Conservation (phyloP, 2,329 filamentous ascomycete genomes). For the Microdochium trichocladiopsis region DNA sequence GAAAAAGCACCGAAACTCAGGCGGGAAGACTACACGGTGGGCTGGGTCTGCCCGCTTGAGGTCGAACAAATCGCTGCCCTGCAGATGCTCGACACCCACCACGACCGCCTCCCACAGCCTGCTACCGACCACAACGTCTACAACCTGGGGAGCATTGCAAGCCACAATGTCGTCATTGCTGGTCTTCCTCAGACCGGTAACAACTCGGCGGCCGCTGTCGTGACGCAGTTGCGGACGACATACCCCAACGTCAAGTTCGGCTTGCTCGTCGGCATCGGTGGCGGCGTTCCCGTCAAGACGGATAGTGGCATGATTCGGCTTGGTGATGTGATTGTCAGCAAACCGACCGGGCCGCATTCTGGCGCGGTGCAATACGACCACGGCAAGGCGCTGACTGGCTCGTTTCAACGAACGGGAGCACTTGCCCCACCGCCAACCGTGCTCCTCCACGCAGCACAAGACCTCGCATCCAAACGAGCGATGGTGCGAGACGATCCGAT, state of each 20-base stretch:
- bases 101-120: too few species aligned
- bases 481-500: too few species aligned
- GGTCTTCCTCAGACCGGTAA: slow-evolving; percentile 2
- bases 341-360: neutral
- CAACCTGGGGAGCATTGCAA: slow-evolving; percentile 2
- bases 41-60: slow-evolving; percentile 35
- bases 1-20: too few species aligned
- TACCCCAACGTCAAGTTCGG: slow-evolving; percentile 2
- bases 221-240: neutral
- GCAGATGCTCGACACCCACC: slow-evolving; percentile 28
- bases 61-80: slow-evolving; percentile 28
- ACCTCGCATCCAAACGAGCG: too few species aligned
- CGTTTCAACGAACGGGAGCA: slow-evolving; percentile 1
- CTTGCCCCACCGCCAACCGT: slow-evolving; percentile 3
- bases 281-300: slow-evolving; percentile 4
- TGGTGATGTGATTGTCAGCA: slow-evolving; percentile 6
- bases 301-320: slow-evolving; percentile 3
- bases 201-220: slow-evolving; percentile 2
- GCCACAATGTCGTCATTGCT: slow-evolving; percentile 5
- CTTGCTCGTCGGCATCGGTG: slow-evolving; percentile 5
- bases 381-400: neutral
- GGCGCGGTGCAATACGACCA: slow-evolving; percentile 5
- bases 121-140: slow-evolving; percentile 5
- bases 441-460: neutral
- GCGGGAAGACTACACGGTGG: slow-evolving; percentile 25